phyloP scores from a whole-genome alignment of 345 rosid genomes.

The Diplotaxis tenuifolia region DNA sequence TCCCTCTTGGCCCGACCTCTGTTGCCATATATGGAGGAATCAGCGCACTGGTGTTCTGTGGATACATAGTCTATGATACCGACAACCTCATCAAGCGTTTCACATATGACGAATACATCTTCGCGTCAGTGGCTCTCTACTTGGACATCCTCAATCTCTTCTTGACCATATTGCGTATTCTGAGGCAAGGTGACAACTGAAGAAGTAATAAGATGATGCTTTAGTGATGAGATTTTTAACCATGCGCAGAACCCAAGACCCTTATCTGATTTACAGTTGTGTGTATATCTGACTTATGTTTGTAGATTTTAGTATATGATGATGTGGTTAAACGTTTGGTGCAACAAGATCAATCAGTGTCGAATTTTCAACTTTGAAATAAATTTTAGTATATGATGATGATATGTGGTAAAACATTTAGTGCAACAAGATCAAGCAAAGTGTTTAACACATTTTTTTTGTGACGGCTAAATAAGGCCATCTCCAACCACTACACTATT shows the following conservation, averaged over 20 bases:
- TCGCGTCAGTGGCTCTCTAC: slow-evolving; percentile 85
- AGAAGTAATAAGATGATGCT: not conserved
- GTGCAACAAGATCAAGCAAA: too few relatives aligned
- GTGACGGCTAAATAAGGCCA: too few relatives aligned
- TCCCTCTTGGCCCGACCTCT: slow-evolving; percentile 82
- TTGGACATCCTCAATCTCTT: slow-evolving; percentile 90
- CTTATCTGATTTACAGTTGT: slow-evolving; percentile 24
- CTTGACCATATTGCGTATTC: slow-evolving; percentile 76
- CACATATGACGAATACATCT: slow-evolving; percentile 86
- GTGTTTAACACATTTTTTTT: too few relatives aligned
- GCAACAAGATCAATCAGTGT: slow-evolving; percentile 8
- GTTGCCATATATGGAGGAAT: slow-evolving; percentile 75
- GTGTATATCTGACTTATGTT: slow-evolving; percentile 27
- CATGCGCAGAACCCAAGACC: not conserved
- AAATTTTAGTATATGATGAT: too few relatives aligned
- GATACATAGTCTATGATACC: slow-evolving; percentile 86
- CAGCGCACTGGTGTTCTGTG: slow-evolving; percentile 83
- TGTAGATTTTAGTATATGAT: slow-evolving; percentile 1
- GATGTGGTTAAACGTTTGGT: slow-evolving; percentile 11
- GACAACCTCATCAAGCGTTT: slow-evolving; percentile 90
- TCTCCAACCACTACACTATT: too few relatives aligned
- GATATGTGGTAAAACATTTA: too few relatives aligned
- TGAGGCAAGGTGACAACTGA: slow-evolving; percentile 61
- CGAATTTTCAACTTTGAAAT: too few relatives aligned
- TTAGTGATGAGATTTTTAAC: not conserved